phyloP scores from a whole-genome alignment of 2,329 filamentous ascomycete genomes.

The Pseudogymnoascus sp. region DNA sequence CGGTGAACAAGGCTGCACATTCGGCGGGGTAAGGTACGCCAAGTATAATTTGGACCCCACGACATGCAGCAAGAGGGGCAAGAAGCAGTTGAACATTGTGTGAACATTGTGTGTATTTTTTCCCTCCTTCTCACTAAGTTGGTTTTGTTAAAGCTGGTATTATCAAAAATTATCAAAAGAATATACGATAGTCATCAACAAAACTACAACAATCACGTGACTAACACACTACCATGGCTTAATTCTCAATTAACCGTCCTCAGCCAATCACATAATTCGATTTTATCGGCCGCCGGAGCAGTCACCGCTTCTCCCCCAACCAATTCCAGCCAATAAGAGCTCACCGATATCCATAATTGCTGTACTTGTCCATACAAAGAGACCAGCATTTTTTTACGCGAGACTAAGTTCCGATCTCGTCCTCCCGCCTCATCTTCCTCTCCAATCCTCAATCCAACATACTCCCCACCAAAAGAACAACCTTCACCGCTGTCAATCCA shows the following conservation, averaged over 20 bases:
- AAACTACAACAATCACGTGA: not conserved
- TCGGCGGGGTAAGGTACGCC: not conserved
- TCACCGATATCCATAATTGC: not conserved
- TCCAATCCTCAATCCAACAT: conserved; percentile 5
- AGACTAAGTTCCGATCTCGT: conserved; percentile 2
- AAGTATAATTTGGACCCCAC: not conserved
- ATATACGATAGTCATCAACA: not conserved
- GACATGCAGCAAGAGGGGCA: not conserved
- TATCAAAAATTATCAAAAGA: not conserved
- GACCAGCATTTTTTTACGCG: conserved; percentile 6
- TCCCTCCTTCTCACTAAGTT: not conserved
- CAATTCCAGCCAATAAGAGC: not conserved
- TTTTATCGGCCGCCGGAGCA: not conserved
- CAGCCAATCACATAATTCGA: not conserved
- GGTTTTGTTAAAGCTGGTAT: not conserved
- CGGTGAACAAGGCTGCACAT: not conserved
- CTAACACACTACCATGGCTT: not conserved
- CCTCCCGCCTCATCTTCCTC: not conserved
- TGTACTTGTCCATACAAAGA: not conserved
- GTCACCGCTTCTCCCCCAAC: not conserved
- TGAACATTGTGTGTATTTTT: not conserved
- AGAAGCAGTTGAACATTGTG: not conserved
- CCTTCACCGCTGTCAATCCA: not conserved
- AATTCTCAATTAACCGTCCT: not conserved
- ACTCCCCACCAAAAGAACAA: conserved; percentile 3